A percentile compares a stretch with the other conserved stretches of the same genome.
Conservation (phyloP, 2,329 filamentous ascomycete genomes). For the Seiridium unicorne region DNA sequence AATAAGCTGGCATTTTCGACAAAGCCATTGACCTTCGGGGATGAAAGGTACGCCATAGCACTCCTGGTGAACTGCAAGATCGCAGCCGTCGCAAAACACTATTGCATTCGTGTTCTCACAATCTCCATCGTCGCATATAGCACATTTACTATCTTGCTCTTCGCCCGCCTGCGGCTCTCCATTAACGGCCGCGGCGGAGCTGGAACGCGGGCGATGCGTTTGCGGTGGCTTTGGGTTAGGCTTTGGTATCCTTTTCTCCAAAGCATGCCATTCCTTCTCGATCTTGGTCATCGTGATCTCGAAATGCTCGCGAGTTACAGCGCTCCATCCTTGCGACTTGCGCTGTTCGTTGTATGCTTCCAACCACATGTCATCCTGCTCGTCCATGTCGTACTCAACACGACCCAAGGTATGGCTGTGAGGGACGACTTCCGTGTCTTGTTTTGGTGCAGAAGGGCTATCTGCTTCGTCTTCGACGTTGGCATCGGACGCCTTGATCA, state of each 20-base stretch:
- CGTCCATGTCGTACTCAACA: conserved; percentile 99
- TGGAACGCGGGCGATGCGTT: conserved; percentile 87
- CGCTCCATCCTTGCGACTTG: conserved; percentile 70
- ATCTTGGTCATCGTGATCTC: conserved; percentile 99
- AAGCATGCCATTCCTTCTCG: conserved; percentile 95
- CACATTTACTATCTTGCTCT: conserved; percentile 95
- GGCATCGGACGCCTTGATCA: conserved; percentile 63
- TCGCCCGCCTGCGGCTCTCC: conserved; percentile 85
- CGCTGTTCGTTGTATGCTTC: conserved; percentile 78
- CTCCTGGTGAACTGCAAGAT: conserved; percentile 96
- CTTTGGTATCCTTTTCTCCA: conserved; percentile 96
- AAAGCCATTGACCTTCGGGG: conserved; percentile 97
- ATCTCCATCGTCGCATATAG: conserved; percentile 97
- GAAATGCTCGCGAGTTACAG: conserved; percentile 89
- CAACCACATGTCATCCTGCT: conserved; percentile 97
- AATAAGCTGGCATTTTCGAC: conserved; percentile 93
- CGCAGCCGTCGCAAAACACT: conserved; percentile 97
- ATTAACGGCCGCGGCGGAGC: conserved; percentile 92
- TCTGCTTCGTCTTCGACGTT: conserved; percentile 61
- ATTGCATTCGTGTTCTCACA: conserved; percentile 99
- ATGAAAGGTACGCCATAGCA: conserved; percentile 99
- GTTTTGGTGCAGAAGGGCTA: conserved; percentile 40
- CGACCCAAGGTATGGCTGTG: conserved; percentile 62
- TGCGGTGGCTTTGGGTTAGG: conserved; percentile 95
- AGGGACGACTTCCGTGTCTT: conserved; percentile 56